phyloP scores from a whole-genome alignment of 148 eudicot genomes.

The Camellia japonica region DNA sequence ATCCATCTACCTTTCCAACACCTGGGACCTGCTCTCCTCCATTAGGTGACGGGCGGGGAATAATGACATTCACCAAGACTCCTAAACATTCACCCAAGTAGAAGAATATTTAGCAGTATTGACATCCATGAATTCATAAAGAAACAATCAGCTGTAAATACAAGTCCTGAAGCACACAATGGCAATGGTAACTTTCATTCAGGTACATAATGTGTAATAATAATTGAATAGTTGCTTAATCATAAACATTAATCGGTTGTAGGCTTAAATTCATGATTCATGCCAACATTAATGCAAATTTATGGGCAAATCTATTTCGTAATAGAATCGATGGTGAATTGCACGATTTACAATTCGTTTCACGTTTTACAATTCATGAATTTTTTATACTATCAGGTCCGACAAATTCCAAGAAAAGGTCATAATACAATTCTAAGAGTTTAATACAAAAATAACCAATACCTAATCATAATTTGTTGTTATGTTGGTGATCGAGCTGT shows the following conservation, averaged over 20 bases:
- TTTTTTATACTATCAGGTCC: no score
- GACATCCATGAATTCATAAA: background rate
- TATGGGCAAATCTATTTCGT: no score
- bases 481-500: no score
- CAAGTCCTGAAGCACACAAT: background rate
- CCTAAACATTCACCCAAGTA: slow-evolving; percentile 37
- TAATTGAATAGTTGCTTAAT: background rate
- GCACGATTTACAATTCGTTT: no score
- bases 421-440: no score
- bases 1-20: slow-evolving; percentile 75
- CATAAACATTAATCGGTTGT: background rate
- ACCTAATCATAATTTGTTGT: no score
- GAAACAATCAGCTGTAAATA: background rate
- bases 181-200: background rate
- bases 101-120: background rate
- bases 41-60: slow-evolving; percentile 65
- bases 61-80: slow-evolving; percentile 57
- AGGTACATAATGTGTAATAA: background rate
- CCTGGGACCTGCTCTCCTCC: slow-evolving; percentile 66
- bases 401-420: no score
- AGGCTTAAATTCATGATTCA: no score
- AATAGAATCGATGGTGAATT: no score
- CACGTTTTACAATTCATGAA: no score
- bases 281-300: no score
- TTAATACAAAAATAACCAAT: no score